Evolutionary conservation across 179 eudicot species (phyloP).

Genomic region (Beta macrorhiza): DNA sequence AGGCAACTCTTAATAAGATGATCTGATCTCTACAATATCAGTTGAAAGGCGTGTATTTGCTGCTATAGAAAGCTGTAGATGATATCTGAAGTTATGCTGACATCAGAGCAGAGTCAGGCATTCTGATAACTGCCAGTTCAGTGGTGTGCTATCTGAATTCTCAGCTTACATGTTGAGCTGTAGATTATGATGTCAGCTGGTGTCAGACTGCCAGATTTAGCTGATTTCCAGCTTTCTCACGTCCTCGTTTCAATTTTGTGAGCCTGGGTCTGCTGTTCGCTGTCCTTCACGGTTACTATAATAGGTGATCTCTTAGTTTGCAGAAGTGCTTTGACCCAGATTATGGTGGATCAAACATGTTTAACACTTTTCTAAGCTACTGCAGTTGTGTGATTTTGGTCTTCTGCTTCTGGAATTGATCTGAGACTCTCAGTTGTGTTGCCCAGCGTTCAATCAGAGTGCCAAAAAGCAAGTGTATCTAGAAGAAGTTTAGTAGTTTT

Average conservation of each 20-base stretch:
- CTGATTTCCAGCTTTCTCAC: not conserved
- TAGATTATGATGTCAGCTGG: not conserved
- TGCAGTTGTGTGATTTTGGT: not conserved
- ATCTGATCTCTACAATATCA: not conserved
- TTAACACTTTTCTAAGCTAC: not conserved
- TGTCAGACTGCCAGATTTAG: not conserved
- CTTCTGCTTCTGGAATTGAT: not conserved
- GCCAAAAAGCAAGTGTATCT: not conserved
- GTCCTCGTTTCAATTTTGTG: not conserved
- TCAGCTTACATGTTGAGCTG: not conserved
- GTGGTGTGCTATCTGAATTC: not conserved
- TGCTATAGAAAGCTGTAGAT: not conserved
- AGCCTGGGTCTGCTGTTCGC: not conserved
- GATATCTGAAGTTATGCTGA: not conserved
- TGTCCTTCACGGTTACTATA: not conserved
- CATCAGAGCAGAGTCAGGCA: not conserved
- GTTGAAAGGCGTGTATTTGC: not conserved
- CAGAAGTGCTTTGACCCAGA: not conserved
- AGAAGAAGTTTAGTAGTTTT: not conserved
- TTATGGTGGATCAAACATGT: not conserved
- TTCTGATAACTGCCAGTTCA: not conserved
- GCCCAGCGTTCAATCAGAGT: not conserved
- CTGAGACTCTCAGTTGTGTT: not conserved
- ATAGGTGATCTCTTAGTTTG: not conserved
- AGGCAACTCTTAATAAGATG: not conserved